Base-by-base conservation (phyloP, 805 yeast genomes). In the Candida insectalens region DNA sequence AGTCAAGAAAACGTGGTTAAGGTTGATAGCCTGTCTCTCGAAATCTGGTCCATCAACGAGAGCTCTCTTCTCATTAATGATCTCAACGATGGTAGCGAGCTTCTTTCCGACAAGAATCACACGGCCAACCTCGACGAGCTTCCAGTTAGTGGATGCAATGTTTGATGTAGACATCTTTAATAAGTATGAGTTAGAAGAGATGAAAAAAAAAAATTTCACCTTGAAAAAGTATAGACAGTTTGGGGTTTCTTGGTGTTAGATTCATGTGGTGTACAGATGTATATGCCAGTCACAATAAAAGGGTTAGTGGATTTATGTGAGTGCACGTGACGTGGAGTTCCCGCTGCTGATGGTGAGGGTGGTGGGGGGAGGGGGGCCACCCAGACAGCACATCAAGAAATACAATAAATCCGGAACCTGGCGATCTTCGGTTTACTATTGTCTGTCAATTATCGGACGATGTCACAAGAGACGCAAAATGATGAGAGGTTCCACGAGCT, bases 91-190 rank as follows among this genome's bases (percentile, higher is more conserved):
- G 64, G 95, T 73, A 60, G 97, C 99, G 63, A 92, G 78, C 71
- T 85, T 83, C 60, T 84, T 83, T 80, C 77, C 75, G 64, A 89
- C 65, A 63, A 89, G 81, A 67, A 88, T 95, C 65, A 92, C 83
- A 76, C 99, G 95, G 69, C 98, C 98, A 64, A 88, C 83, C 78
- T 89, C 96, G 67, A 92, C 98, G 63, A 77, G 78, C 83, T 96
- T 85, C 97, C 97, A 92, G 89, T 83, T 83, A 67, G 95, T 74
- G 66, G 95, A 83, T 75, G 84, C 82, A 68, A 92, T 92, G 65
- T 46, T 45, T 39, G 59, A 39, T 49, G 46, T 37, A 44, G 83
- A 75, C 83, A 77, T 74, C 12, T 12, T 10, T 7, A 21, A 8
- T 10, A 7, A 8, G 10, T 10, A n/a, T 7, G 13, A 6, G 31